These are phyloP conservation scores for Cyclostephanos tholiformis DNA, from an alignment of 108 stramenopile genomes.

Conservation along the genomic window DNA sequence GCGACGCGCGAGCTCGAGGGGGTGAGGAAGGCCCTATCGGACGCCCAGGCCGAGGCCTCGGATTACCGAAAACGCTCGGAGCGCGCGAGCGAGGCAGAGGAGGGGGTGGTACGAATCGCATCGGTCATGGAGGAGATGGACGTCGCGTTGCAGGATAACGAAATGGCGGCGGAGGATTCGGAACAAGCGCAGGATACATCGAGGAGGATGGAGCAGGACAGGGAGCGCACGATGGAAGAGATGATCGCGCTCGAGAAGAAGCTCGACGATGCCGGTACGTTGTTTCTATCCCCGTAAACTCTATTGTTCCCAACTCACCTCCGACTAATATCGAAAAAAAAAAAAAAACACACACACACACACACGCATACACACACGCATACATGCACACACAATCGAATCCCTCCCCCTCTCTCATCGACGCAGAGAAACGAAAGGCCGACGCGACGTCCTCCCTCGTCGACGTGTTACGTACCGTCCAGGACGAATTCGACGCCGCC, in stretches of 20 bases:
- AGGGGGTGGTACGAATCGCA: conserved; percentile 25
- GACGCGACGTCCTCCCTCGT: conserved; percentile 43
- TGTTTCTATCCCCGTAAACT: too few species aligned
- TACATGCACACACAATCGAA: conserved; percentile 1
- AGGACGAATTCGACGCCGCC: conserved; percentile 49
- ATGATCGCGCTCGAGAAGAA: conserved; percentile 15
- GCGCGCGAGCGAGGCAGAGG: conserved; percentile 32
- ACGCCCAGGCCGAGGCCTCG: conserved; percentile 53
- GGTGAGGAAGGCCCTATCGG: conserved; percentile 36
- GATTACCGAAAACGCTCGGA: conserved; percentile 35
- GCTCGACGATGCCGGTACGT: conserved; percentile 38
- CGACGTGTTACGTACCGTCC: conserved; percentile 38
- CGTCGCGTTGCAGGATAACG: conserved; percentile 28
- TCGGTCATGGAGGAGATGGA: conserved; percentile 35
- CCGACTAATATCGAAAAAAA: not conserved
- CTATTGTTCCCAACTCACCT: not conserved
- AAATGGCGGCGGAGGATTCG: conserved; percentile 34
- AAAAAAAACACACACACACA: not conserved
- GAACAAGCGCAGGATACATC: conserved; percentile 45
- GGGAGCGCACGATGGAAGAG: conserved; percentile 36
- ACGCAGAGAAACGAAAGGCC: conserved; percentile 29
- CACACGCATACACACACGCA: conserved; percentile 1
- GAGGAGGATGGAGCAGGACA: conserved; percentile 31
- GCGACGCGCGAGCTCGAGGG: conserved; percentile 42
- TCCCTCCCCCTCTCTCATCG: not conserved